Percentiles rank a stretch among this genome's conserved stretches.
These are phyloP conservation scores for Zarea fungicola DNA, from an alignment of 2,329 filamentous ascomycete genomes.

Conservation along the genomic window DNA sequence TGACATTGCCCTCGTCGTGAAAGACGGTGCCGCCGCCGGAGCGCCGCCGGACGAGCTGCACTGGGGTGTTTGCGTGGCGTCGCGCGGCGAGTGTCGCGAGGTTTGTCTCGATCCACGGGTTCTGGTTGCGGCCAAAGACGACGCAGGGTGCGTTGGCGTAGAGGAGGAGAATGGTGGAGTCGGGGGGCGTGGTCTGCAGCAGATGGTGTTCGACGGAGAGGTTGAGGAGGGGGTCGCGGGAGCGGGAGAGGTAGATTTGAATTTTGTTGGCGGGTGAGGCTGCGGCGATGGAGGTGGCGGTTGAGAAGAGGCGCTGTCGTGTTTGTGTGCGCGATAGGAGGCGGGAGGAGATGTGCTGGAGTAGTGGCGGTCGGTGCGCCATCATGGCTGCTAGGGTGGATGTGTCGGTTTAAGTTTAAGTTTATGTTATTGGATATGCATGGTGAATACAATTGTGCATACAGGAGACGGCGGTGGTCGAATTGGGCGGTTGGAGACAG, in stretches of 20 bases:
- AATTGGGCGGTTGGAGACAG: neutral
- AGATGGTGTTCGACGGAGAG: constrained; percentile 92
- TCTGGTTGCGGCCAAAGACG: constrained; percentile 93
- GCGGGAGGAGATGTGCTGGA: neutral
- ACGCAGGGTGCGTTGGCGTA: constrained; percentile 86
- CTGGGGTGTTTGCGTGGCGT: constrained; percentile 17
- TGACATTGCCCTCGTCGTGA: constrained; percentile 88
- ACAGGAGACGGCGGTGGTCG: neutral
- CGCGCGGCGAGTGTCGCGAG: constrained; percentile 50
- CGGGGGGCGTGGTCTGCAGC: constrained; percentile 64
- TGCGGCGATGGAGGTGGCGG: constrained; percentile 22
- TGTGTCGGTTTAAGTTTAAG: neutral
- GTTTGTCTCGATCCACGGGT: constrained; percentile 91
- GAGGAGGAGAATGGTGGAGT: constrained; percentile 75
- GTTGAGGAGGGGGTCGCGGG: constrained; percentile 76
- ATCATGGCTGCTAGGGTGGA: neutral
- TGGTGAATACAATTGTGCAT: neutral
- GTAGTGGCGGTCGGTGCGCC: neutral
- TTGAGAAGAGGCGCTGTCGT: neutral
- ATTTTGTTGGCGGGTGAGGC: constrained; percentile 40
- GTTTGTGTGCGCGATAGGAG: neutral
- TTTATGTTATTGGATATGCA: constrained; percentile 5
- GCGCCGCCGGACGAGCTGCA: constrained; percentile 70
- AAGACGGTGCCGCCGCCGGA: constrained; percentile 92
- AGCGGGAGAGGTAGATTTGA: constrained; percentile 68